Conservation (phyloP, 2,329 filamentous ascomycete species). For the Fusarium stilboides region DNA sequence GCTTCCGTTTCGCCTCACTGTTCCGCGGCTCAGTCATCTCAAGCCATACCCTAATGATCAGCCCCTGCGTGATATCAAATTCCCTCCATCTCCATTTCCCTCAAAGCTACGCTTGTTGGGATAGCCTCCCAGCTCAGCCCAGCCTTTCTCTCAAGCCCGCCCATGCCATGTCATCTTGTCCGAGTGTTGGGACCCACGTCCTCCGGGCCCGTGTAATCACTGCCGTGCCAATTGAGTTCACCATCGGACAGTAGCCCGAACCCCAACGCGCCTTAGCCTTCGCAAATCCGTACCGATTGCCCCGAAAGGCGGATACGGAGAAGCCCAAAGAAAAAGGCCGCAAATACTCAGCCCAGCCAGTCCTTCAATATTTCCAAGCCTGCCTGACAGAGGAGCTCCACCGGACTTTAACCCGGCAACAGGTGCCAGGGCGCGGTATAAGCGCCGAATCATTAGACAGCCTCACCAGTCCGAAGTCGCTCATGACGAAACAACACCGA, state of each 20-base stretch:
- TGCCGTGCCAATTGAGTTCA: slow-evolving; percentile 51
- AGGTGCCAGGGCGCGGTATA: slow-evolving; percentile 42
- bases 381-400: slow-evolving; percentile 34
- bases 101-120: slow-evolving; percentile 33
- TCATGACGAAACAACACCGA: slow-evolving; percentile 34
- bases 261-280: slow-evolving; percentile 46
- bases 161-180: slow-evolving; percentile 22
- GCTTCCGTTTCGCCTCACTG: slow-evolving; percentile 24
- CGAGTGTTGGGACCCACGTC: slow-evolving; percentile 45
- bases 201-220: slow-evolving; percentile 45
- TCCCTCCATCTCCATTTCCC: slow-evolving; percentile 17
- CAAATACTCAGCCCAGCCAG: slow-evolving; percentile 35
- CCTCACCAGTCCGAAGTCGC: slow-evolving; percentile 49
- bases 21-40: slow-evolving; percentile 11
- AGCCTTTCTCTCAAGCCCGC: slow-evolving; percentile 26
- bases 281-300: slow-evolving; percentile 42
- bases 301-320: slow-evolving; percentile 41
- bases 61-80: slow-evolving; percentile 13
- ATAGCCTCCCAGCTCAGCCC: slow-evolving; percentile 30
- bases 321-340: slow-evolving; percentile 48
- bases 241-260: slow-evolving; percentile 51
- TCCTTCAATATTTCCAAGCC: slow-evolving; percentile 9
- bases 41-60: slow-evolving; percentile 1
- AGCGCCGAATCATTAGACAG: slow-evolving; percentile 41
- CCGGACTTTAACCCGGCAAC: slow-evolving; percentile 46